phyloP scores from a whole-genome alignment of 441 rosid genomes.

The Erodium texanum region DNA sequence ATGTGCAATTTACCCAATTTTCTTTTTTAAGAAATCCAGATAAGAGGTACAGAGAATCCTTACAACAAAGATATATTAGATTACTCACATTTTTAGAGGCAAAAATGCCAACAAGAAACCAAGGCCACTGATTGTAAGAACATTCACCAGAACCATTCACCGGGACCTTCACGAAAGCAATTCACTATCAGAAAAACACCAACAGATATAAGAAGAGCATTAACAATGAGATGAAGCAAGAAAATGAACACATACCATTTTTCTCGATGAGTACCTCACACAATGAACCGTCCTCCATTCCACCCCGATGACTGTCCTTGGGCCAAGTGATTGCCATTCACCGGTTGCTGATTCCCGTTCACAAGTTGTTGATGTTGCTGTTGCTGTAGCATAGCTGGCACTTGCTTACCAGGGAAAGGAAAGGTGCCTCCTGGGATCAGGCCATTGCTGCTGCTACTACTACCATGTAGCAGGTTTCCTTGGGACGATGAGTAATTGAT shows the following conservation, averaged over 20 bases:
- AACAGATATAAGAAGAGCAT: not conserved
- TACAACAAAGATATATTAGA: too few relatives aligned
- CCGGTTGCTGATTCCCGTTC: slow-evolving; percentile 18
- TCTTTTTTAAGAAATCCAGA: too few relatives aligned
- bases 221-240: not conserved
- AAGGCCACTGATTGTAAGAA: too few relatives aligned
- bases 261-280: slow-evolving; percentile 57
- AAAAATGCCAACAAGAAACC: too few relatives aligned
- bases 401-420: slow-evolving; percentile 83
- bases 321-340: slow-evolving; percentile 41
- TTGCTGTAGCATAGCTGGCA: slow-evolving; percentile 41
- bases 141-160: slow-evolving; percentile 52
- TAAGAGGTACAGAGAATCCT: too few relatives aligned
- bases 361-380: slow-evolving; percentile 12
- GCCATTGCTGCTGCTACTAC: slow-evolving; percentile 36
- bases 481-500: slow-evolving; percentile 32
- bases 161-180: slow-evolving; percentile 25
- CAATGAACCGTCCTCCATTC: slow-evolving; percentile 66
- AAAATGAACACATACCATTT: slow-evolving; percentile 24
- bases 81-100: too few relatives aligned
- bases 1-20: too few relatives aligned
- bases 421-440: slow-evolving; percentile 44
- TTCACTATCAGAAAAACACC: not conserved
- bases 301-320: slow-evolving; percentile 71
- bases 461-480: slow-evolving; percentile 36